Base-by-base conservation (phyloP, 306 rosid species). In the Astragalus glycyphyllos region DNA sequence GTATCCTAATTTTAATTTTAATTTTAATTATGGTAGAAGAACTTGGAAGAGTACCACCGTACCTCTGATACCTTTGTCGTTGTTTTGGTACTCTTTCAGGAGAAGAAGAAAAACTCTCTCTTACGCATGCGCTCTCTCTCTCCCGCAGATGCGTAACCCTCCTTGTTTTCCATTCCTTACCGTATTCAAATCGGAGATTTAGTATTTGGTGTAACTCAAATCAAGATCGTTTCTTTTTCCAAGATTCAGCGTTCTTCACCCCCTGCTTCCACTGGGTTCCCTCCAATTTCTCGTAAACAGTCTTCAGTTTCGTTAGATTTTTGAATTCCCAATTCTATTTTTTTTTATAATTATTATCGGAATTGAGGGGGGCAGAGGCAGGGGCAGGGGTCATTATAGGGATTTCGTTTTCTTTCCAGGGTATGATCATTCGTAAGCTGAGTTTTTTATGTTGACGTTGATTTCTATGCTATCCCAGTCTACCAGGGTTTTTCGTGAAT, bases 261-360 rank as follows among this genome's bases (percentile, higher is more conserved):
- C 37, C 45, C 14, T 10, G 0, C 77, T 40, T 32, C 70, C 37
- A 75, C 71, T 75, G 80, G 85, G 83, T 73, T 78, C 82, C 81
- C 72, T 78, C 68, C 79, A 40, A 62, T 78, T 75, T 81, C 77
- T 34, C 44, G 32, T 73, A 55, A 65, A 56, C 78, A 68, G 45
- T 77, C 58, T 49, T 84, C 73, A 16, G 13, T 58, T 72, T 34
- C 35, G 17, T 56, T 69, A 41, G 73, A 46, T 72, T 68, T 41
- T 70, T 75, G 17, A 80, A 71, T 80, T 78, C 80, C 37, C 80
- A 56, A 63, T 69, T 48, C 58, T 61, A 37, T 5, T 10, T 42
- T 9, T 23, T 11, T 6, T 46, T 31, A 4, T 5, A n/a, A 47
- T 64, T 68, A 11, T 79, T 73, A 63, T 58, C 14, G 75, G 44